phyloP scores from a whole-genome alignment of 2,329 filamentous ascomycete species.

The Xylariales sp. region DNA sequence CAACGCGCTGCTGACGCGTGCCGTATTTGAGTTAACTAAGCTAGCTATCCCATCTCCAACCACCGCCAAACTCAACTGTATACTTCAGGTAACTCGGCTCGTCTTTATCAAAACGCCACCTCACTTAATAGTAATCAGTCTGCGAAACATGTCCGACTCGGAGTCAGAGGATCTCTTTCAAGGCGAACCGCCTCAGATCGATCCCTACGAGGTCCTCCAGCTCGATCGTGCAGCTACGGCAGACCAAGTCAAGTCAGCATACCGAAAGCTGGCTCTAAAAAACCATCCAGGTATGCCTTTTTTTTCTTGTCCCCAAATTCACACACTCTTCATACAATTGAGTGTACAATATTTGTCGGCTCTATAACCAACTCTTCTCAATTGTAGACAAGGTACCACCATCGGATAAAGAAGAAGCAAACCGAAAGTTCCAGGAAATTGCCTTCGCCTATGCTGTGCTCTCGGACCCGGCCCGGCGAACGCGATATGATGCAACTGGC shows the following conservation, averaged over 20 bases:
- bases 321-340: too few species aligned
- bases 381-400: conserved; percentile 68
- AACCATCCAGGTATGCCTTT: conserved; percentile 86
- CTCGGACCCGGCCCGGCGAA: conserved; percentile 74
- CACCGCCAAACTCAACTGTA: not conserved
- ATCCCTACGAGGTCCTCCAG: conserved; percentile 77
- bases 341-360: conserved; percentile 13
- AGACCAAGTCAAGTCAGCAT: conserved; percentile 82
- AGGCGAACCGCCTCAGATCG: conserved; percentile 57
- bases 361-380: conserved; percentile 1
- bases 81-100: too few species aligned
- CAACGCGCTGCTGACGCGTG: too few species aligned
- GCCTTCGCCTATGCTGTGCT: conserved; percentile 94
- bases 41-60: not conserved
- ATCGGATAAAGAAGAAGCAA: conserved; percentile 65
- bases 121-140: not conserved
- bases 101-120: not conserved
- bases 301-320: too few species aligned
- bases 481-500: conserved; percentile 85
- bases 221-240: conserved; percentile 67
- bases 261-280: conserved; percentile 84
- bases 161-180: conserved; percentile 46
- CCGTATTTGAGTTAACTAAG: too few species aligned
- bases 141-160: conserved; percentile 25
- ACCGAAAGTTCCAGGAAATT: conserved; percentile 81